A percentile compares a stretch with the other conserved stretches of the same genome.
phyloP scores from a whole-genome alignment of 169 alveolate species.

The Eimeria mitis region DNA sequence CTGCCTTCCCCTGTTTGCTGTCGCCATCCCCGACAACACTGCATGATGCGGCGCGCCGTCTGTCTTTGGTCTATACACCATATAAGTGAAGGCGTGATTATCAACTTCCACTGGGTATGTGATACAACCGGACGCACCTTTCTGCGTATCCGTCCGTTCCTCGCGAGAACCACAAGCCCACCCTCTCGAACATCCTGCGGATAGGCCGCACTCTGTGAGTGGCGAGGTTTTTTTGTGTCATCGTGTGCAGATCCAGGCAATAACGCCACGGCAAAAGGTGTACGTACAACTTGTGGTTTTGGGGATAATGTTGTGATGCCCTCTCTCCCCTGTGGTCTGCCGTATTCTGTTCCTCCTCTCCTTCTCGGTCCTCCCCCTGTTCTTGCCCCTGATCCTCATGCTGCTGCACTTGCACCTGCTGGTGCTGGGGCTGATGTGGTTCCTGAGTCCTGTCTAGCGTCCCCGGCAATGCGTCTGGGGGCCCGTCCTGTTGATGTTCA shows the following conservation, averaged over 20 bases:
- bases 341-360: not conserved
- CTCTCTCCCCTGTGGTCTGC: not conserved
- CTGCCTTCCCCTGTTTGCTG: not conserved
- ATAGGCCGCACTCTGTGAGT: constrained; percentile 65
- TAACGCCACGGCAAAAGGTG: constrained; percentile 36
- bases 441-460: not conserved
- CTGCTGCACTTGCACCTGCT: not conserved
- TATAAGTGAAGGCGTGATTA: not conserved
- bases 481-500: constrained; percentile 19
- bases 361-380: not conserved
- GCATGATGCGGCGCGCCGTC: not conserved
- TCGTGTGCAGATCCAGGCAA: constrained; percentile 54
- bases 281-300: constrained; percentile 33
- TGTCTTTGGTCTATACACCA: not conserved
- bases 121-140: not conserved
- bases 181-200: constrained; percentile 20
- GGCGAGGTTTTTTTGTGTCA: constrained; percentile 48
- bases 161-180: constrained; percentile 58
- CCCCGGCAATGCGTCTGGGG: not conserved
- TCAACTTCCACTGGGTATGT: not conserved
- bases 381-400: not conserved
- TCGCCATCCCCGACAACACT: not conserved
- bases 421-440: not conserved
- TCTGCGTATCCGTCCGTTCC: constrained; percentile 55
- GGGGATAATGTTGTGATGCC: not conserved